phyloP scores from a whole-genome alignment of 179 eudicot genomes.

The Vitellaria paradoxa region DNA sequence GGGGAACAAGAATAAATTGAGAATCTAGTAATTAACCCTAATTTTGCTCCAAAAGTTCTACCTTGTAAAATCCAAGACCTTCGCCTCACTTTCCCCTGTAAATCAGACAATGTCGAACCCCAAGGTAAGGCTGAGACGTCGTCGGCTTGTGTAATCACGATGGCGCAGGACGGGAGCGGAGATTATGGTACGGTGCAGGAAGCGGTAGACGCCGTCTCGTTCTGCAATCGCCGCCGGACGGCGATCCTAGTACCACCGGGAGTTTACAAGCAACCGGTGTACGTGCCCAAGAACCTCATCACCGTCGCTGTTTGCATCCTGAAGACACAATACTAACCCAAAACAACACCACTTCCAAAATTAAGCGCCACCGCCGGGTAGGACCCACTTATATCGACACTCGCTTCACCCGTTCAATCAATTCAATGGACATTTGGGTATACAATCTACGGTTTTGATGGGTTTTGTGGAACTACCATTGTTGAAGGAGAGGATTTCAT shows the following conservation, averaged over 20 bases:
- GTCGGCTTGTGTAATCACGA: slow-evolving; percentile 38
- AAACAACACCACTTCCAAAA: slow-evolving; percentile 71
- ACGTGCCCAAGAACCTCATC: slow-evolving; percentile 9
- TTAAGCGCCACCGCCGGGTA: too few relatives aligned
- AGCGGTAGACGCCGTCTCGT: slow-evolving; percentile 78
- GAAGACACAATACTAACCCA: slow-evolving; percentile 65
- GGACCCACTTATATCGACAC: too few relatives aligned
- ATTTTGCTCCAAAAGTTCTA: too few relatives aligned
- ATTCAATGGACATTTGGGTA: too few relatives aligned
- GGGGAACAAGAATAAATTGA: too few relatives aligned
- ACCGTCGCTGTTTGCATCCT: slow-evolving; percentile 51
- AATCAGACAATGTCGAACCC: background rate
- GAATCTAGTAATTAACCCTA: too few relatives aligned
- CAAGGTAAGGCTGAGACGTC: slow-evolving; percentile 6
- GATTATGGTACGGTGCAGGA: slow-evolving; percentile 53
- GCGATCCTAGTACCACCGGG: slow-evolving; percentile 83
- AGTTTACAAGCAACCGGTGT: slow-evolving; percentile 68
- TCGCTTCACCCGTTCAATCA: too few relatives aligned
- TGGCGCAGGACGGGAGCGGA: slow-evolving; percentile 37
- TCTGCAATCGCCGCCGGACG: slow-evolving; percentile 64
- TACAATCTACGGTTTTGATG: too few relatives aligned
- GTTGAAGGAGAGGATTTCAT: slow-evolving; percentile 64
- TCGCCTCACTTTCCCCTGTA: background rate
- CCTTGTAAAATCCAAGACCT: too few relatives aligned
- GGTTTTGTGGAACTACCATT: slow-evolving; percentile 64